phyloP scores from a whole-genome alignment of 2,329 filamentous ascomycete genomes.

The Zopfia rhizophila region DNA sequence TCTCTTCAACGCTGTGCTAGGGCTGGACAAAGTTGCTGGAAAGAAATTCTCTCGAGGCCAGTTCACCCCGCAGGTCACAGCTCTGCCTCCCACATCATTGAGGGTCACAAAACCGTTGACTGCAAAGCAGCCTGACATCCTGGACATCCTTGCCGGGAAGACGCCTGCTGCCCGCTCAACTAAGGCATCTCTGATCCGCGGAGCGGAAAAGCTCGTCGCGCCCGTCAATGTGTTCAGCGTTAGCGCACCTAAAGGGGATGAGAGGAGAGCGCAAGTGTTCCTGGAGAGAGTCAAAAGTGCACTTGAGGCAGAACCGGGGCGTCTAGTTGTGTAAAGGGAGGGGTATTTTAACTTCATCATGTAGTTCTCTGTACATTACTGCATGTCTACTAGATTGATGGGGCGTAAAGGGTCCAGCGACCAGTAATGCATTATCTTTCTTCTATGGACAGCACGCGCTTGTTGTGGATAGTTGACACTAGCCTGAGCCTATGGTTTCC shows the following conservation, averaged over 20 bases:
- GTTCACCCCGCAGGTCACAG: slow-evolving; percentile 77
- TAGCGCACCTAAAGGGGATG: slow-evolving; percentile 80
- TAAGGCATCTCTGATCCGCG: slow-evolving; percentile 37
- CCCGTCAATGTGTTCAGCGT: slow-evolving; percentile 84
- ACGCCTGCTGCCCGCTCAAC: slow-evolving; percentile 38
- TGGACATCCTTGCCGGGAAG: slow-evolving; percentile 74
- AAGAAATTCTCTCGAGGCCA: slow-evolving; percentile 65
- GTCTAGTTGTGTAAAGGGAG: slow-evolving; percentile 46
- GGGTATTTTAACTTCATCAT: slow-evolving; percentile 13
- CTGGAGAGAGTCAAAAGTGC: slow-evolving; percentile 86
- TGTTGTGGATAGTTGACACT: no score
- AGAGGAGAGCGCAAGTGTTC: slow-evolving; percentile 83
- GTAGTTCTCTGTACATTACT: slow-evolving; percentile 40
- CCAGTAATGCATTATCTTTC: no score
- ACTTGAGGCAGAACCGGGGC: slow-evolving; percentile 60
- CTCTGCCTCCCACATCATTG: slow-evolving; percentile 46
- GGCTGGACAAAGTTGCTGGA: slow-evolving; percentile 65
- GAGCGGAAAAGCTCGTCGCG: slow-evolving; percentile 48
- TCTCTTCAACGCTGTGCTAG: slow-evolving; percentile 89
- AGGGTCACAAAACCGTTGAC: slow-evolving; percentile 48
- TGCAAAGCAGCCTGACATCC: slow-evolving; percentile 74
- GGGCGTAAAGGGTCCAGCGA: no score
- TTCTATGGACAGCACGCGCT: no score
- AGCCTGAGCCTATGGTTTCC: no score
- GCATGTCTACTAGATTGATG: slow-evolving; percentile 22